Conservation (phyloP, 345 rosid species). For the Syzygium aqueum region DNA sequence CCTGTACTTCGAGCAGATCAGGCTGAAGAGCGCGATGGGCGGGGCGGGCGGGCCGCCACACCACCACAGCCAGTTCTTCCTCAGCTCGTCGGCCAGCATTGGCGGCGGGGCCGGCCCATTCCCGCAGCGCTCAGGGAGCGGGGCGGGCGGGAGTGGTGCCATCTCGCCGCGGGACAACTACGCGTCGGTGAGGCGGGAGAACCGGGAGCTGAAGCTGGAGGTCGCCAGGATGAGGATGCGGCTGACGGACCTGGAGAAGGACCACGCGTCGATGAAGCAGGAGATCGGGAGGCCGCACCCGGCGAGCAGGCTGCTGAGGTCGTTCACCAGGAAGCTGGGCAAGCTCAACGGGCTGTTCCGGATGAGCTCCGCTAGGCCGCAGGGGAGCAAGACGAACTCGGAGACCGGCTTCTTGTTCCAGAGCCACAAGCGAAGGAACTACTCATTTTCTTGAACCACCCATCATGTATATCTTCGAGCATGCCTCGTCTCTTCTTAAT, state of each 20-base stretch:
- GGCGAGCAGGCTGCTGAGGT: conserved; percentile 62
- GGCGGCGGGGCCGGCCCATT: conserved; percentile 24
- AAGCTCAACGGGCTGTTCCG: conserved; percentile 68
- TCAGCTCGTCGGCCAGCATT: conserved; percentile 13
- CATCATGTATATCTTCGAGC: background rate
- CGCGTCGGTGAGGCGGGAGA: conserved; percentile 95
- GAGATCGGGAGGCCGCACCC: conserved; percentile 69
- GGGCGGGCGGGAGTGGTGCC: conserved; percentile 80
- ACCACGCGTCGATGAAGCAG: conserved; percentile 82
- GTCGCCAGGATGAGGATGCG: conserved; percentile 99
- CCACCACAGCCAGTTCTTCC: conserved; percentile 50
- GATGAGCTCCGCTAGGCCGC: conserved; percentile 35
- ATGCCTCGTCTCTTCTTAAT: background rate
- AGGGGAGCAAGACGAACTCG: conserved; percentile 41
- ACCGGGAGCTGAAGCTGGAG: conserved; percentile 89
- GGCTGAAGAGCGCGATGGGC: conserved; percentile 83
- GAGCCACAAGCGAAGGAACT: conserved; percentile 62
- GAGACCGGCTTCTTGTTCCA: conserved; percentile 65
- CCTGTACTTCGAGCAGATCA: conserved; percentile 81
- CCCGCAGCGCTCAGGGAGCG: conserved; percentile 81
- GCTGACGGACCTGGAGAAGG: conserved; percentile 86
- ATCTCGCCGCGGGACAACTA: conserved; percentile 96
- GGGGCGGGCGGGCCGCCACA: conserved; percentile 19
- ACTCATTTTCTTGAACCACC: conserved; percentile 65
- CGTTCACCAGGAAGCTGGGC: conserved; percentile 61